Percentiles rank a stretch among this genome's conserved stretches.
Evolutionary conservation across 352 stramenopile species (phyloP).

Genomic region (Pythium myriotylum): DNA sequence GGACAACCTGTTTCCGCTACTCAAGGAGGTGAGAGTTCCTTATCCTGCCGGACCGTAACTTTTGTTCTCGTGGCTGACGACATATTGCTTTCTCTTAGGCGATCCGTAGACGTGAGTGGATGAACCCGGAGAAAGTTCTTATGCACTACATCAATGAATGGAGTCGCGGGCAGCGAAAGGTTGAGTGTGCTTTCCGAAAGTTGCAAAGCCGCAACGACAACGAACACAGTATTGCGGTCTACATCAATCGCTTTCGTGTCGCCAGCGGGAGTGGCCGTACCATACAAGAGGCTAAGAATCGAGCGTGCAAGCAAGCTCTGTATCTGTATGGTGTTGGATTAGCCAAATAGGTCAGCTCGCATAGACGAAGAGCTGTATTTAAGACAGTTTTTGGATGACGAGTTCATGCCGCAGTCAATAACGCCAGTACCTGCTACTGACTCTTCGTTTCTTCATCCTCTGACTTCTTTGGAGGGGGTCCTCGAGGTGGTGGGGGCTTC

Average conservation of each 20-base stretch:
- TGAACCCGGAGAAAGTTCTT: conserved; percentile 78
- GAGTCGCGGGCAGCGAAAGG: conserved; percentile 31
- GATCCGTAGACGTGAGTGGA: conserved; percentile 81
- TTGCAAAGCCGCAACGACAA: conserved; percentile 30
- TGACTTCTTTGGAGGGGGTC: conserved; percentile 45
- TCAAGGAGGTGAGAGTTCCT: conserved; percentile 49
- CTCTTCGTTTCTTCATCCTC: conserved; percentile 38
- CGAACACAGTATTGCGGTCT: conserved; percentile 65
- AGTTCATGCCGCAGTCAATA: too few species aligned
- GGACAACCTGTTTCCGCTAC: conserved; percentile 57
- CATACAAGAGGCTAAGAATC: conserved; percentile 70
- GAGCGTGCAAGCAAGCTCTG: conserved; percentile 64
- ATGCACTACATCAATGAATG: conserved; percentile 64
- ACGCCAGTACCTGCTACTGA: too few species aligned
- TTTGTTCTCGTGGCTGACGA: too few species aligned
- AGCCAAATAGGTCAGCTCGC: conserved; percentile 18
- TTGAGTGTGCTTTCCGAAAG: conserved; percentile 58
- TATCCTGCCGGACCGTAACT: too few species aligned
- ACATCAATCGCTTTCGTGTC: conserved; percentile 67
- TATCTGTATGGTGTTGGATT: conserved; percentile 66
- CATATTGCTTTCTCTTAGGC: conserved; percentile 25
- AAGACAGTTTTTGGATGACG: too few species aligned
- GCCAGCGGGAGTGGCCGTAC: conserved; percentile 64
- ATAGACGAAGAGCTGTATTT: conserved; percentile 7
- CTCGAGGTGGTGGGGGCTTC: conserved; percentile 67